phyloP scores from a whole-genome alignment of 805 yeast genomes.

The Candida michaelii region DNA sequence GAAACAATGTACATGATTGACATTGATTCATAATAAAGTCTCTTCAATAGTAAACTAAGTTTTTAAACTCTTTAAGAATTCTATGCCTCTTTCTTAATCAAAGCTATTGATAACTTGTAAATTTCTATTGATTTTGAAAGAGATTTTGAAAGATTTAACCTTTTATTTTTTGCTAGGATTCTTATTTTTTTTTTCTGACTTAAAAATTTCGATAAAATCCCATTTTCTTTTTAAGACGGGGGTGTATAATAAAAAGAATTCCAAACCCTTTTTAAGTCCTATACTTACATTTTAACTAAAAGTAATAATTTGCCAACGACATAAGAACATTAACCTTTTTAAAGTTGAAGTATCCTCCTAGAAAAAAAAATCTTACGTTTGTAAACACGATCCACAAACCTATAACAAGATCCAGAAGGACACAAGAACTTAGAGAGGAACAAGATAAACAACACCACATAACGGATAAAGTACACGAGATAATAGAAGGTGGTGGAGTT shows the following conservation, averaged over 20 bases:
- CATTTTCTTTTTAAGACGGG: neutral
- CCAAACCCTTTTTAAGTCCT: neutral
- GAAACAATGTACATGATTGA: neutral
- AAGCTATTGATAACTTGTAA: too few relatives aligned
- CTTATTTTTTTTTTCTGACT: too few relatives aligned
- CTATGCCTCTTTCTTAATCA: too few relatives aligned
- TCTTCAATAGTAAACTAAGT: neutral
- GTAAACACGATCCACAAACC: conserved; percentile 1
- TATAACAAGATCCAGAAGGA: neutral
- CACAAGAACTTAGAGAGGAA: too few relatives aligned
- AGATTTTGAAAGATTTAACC: too few relatives aligned
- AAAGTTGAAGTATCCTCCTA: neutral
- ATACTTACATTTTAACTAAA: neutral
- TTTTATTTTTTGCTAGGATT: too few relatives aligned
- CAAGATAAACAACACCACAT: neutral
- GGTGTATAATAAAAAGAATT: neutral
- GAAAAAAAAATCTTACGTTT: neutral
- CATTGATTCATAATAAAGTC: neutral
- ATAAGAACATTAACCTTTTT: too few relatives aligned
- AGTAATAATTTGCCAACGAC: too few relatives aligned
- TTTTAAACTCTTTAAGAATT: neutral
- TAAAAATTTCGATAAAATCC: neutral
- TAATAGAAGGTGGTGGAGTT: too few relatives aligned
- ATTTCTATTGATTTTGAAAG: too few relatives aligned
- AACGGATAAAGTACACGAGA: too few relatives aligned